A percentile compares a stretch with the other conserved stretches of the same genome.
phyloP scores from a whole-genome alignment of 495 filamentous ascomycete genomes.

The Neurospora sp. region DNA sequence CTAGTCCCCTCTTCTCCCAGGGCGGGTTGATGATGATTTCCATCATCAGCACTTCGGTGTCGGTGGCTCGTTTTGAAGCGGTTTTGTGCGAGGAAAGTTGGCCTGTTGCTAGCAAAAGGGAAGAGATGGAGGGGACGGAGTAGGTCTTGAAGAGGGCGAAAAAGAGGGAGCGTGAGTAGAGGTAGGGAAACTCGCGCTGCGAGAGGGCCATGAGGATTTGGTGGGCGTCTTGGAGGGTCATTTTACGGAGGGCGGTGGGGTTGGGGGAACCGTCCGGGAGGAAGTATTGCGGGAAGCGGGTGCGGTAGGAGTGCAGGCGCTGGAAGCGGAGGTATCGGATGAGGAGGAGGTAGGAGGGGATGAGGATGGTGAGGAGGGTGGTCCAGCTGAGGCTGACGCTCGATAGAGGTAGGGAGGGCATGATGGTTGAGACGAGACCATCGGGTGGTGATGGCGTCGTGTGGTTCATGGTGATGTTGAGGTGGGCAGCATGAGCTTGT shows the following conservation, averaged over 20 bases:
- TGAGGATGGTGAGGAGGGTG: neutral
- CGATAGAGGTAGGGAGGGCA: neutral
- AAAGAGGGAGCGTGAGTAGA: slow-evolving; percentile 42
- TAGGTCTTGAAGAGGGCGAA: slow-evolving; percentile 59
- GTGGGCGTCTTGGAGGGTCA: slow-evolving; percentile 49
- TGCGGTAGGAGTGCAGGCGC: neutral
- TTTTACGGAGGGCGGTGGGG: slow-evolving; percentile 23
- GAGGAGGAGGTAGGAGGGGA: neutral
- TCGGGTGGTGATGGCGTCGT: neutral
- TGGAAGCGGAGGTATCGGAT: neutral
- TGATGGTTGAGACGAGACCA: neutral
- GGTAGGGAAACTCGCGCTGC: slow-evolving; percentile 46
- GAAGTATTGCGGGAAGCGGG: neutral
- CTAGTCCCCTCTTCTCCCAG: slow-evolving; percentile 18
- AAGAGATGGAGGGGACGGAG: slow-evolving; percentile 51
- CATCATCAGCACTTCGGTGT: slow-evolving; percentile 45
- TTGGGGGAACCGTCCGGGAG: neutral
- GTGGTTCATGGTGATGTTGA: neutral
- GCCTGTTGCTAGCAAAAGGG: slow-evolving; percentile 42
- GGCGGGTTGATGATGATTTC: slow-evolving; percentile 38
- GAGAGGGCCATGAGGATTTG: slow-evolving; percentile 35
- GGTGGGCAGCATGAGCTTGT: neutral
- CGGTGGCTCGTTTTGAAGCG: slow-evolving; percentile 49
- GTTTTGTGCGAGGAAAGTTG: slow-evolving; percentile 41
- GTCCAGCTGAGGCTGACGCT: neutral